Evolutionary conservation across 805 yeast genomes (phyloP).

Genomic region (Yamadazyma akitaensis): DNA sequence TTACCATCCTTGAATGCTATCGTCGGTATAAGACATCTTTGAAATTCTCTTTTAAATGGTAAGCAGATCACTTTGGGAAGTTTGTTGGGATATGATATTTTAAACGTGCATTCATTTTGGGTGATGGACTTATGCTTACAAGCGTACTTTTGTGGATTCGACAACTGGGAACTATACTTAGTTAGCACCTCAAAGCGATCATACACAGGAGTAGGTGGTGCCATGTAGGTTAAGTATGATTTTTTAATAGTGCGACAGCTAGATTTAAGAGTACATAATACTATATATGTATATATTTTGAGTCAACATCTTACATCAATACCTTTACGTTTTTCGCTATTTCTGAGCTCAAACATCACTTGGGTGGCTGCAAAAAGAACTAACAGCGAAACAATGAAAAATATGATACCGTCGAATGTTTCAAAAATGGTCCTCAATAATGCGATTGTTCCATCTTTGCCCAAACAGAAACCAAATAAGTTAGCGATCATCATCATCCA

Average conservation of each 20-base stretch:
- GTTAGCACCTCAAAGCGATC: slow-evolving; percentile 25
- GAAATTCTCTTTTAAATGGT: slow-evolving; percentile 42
- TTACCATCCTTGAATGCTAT: slow-evolving; percentile 22
- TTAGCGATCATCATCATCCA: slow-evolving; percentile 99
- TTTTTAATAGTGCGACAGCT: background rate
- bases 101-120: slow-evolving; percentile 44
- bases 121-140: slow-evolving; percentile 34
- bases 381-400: slow-evolving; percentile 56
- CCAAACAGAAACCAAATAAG: slow-evolving; percentile 90
- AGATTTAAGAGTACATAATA: background rate
- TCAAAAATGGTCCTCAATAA: slow-evolving; percentile 68
- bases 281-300: background rate
- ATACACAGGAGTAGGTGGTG: slow-evolving; percentile 44
- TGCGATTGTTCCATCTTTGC: slow-evolving; percentile 74
- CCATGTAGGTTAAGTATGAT: slow-evolving; percentile 22
- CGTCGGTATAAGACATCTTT: slow-evolving; percentile 32
- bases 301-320: slow-evolving; percentile 75
- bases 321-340: slow-evolving; percentile 79
- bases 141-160: slow-evolving; percentile 28
- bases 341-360: slow-evolving; percentile 92
- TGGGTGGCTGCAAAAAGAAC: slow-evolving; percentile 82
- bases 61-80: slow-evolving; percentile 38
- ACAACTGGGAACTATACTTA: slow-evolving; percentile 24
- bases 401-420: slow-evolving; percentile 64
- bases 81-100: slow-evolving; percentile 20